Evolutionary conservation across 2,329 filamentous ascomycete species (phyloP), one percentile per base, ranked within the genome.

Genomic region (Lachnellula cervina): DNA sequence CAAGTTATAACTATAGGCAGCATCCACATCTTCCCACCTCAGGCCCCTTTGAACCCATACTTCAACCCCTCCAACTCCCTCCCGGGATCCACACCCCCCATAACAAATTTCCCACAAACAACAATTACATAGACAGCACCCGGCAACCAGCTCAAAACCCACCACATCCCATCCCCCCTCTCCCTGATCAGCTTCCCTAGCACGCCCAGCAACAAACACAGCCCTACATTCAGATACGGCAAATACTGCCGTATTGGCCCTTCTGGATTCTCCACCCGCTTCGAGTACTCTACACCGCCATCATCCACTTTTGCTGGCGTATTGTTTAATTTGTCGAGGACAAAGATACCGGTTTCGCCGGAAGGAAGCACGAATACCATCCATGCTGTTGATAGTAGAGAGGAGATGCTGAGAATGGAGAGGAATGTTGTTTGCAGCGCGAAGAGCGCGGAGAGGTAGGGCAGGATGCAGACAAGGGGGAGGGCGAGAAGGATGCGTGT

Each of bases 31-130:
- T 21, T 32, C 51, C 17, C 1, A 7, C 25, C 32, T 64, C 51
- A 88, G 43, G 85, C 86, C 3, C 86, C 86, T 66, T 87, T 89
- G 66, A 83, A 87, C 52, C 78, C 76, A 72, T 89, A 89, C 68
- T 74, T 81, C 65, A 89, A 73, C 52, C 72, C 74, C 49, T 78
- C 74, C 63, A 92, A 71, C 65, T 88, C 87, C 59, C 75, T 63
- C 47, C 64, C 84, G 5, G 88, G 80, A 71, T 91, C 86, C 8
- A 91, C 80, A 48, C 83, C 78, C 3, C 79, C 78, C 80, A 91
- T 84, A 66, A 87, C 76, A 51, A 81, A 72, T 71, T 90, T 84
- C 32, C 82, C 82, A 47, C 80, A 70, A 55, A 90, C 64, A 5
- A 84, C 77, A 19, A 88, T 75, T 0, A 62, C 76, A 64, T 88